Evolutionary conservation across 1,284 basidiomycete species (phyloP).

Genomic region (Neolentinus lepideus): DNA sequence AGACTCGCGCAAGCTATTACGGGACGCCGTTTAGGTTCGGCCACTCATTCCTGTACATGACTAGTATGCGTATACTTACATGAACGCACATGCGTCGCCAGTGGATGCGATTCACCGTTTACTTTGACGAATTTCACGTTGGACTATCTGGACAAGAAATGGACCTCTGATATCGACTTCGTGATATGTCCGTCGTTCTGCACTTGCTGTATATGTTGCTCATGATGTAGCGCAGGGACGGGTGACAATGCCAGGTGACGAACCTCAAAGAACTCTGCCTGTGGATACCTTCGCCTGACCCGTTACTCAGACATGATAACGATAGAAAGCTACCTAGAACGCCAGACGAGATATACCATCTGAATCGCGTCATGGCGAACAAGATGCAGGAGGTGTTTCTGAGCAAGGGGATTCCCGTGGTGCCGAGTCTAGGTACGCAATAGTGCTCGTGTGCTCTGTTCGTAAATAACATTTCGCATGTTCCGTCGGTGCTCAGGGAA

Average conservation of each 20-base stretch:
- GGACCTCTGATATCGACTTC: slow-evolving; percentile 84
- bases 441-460: slow-evolving; percentile 5
- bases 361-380: slow-evolving; percentile 63
- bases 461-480: slow-evolving; percentile 6
- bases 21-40: slow-evolving; percentile 57
- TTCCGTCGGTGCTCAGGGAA: slow-evolving; percentile 44
- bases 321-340: slow-evolving; percentile 79
- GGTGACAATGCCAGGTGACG: slow-evolving; percentile 83
- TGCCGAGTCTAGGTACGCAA: slow-evolving; percentile 72
- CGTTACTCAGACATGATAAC: slow-evolving; percentile 72
- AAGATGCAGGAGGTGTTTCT: slow-evolving; percentile 71
- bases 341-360: slow-evolving; percentile 70
- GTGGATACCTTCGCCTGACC: neutral
- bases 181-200: slow-evolving; percentile 55
- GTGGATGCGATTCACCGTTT: slow-evolving; percentile 84
- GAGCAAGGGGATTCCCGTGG: slow-evolving; percentile 68
- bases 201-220: slow-evolving; percentile 5
- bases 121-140: slow-evolving; percentile 76
- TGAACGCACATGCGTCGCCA: slow-evolving; percentile 22
- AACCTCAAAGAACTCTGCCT: neutral
- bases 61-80: neutral
- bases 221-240: slow-evolving; percentile 54
- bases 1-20: slow-evolving; percentile 43
- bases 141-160: slow-evolving; percentile 74
- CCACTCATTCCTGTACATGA: neutral